Conservation (phyloP, 257 asterid genomes). For the Cruciata laevipes region DNA sequence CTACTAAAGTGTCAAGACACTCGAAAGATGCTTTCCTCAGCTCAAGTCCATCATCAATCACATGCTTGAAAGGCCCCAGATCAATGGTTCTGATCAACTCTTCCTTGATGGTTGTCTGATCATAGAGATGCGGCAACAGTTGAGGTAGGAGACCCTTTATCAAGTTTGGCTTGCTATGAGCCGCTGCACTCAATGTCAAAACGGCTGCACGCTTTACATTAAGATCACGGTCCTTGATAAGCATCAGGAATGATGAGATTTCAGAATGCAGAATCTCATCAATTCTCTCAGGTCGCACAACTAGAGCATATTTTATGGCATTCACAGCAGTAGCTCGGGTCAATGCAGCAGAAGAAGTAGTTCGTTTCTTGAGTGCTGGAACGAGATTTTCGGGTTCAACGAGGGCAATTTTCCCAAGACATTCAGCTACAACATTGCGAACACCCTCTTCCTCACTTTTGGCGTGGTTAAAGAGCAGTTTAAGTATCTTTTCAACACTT, state of each 20-base stretch:
- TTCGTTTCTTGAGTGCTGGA: slow-evolving; percentile 94
- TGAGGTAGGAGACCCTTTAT: slow-evolving; percentile 80
- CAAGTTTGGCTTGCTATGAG: slow-evolving; percentile 93
- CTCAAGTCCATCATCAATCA: slow-evolving; percentile 98
- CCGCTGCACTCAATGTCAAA: slow-evolving; percentile 96
- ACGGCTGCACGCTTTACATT: slow-evolving; percentile 97
- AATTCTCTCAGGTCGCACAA: slow-evolving; percentile 91
- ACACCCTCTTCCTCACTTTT: slow-evolving; percentile 99
- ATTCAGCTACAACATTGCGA: slow-evolving; percentile 98
- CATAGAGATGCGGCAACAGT: slow-evolving; percentile 90
- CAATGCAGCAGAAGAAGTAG: slow-evolving; percentile 71
- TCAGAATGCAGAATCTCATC: slow-evolving; percentile 79
- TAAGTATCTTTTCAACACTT: slow-evolving; percentile 84
- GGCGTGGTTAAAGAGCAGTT: slow-evolving; percentile 86
- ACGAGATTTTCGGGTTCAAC: slow-evolving; percentile 93
- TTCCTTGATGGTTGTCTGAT: slow-evolving; percentile 56
- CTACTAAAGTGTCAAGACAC: slow-evolving; percentile 93
- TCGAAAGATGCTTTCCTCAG: slow-evolving; percentile 97
- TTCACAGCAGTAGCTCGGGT: slow-evolving; percentile 95
- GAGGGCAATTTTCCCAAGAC: slow-evolving; percentile 95
- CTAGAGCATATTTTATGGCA: slow-evolving; percentile 86
- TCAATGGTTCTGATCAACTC: slow-evolving; percentile 94
- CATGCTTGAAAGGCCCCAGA: slow-evolving; percentile 97
- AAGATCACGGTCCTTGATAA: slow-evolving; percentile 70
- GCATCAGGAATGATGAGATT: slow-evolving; percentile 89